These are phyloP conservation scores for Pholiota molesta DNA, from an alignment of 768 basidiomycete species.

Conservation along the genomic window DNA sequence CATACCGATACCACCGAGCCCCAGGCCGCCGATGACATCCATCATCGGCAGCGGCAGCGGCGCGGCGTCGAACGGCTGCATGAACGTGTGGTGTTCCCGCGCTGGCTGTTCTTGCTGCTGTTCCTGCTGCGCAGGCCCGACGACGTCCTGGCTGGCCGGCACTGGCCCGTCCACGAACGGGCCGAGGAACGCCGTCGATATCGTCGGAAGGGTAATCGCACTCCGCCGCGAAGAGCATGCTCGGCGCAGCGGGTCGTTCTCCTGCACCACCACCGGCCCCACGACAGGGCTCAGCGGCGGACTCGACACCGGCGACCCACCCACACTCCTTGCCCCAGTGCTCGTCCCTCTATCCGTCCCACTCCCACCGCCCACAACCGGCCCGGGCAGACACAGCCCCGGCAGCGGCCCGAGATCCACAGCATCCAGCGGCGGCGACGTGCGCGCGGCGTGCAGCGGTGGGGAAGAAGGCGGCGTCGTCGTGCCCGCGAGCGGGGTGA, in stretches of 20 bases:
- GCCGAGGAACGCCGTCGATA: background rate
- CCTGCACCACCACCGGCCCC: background rate
- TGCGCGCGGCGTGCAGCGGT: constrained; percentile 4
- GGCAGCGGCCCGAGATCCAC: constrained; percentile 22
- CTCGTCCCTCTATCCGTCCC: no score
- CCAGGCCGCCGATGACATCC: background rate
- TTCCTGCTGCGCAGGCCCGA: background rate
- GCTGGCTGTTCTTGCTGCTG: background rate
- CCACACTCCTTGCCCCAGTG: background rate
- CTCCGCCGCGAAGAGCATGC: background rate
- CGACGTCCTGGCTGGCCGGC: background rate
- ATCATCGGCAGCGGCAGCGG: background rate
- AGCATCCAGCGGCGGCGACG: constrained; percentile 21
- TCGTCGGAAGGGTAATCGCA: background rate
- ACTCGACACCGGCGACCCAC: background rate
- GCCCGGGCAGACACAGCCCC: constrained; percentile 8
- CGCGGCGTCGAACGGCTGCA: background rate
- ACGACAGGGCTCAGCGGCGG: background rate
- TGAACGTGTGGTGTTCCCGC: background rate
- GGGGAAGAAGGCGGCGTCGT: constrained; percentile 10
- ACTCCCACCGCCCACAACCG: background rate
- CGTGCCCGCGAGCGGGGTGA: constrained; percentile 12
- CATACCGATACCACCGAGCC: background rate
- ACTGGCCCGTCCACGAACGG: background rate
- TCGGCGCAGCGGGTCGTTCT: no score